Conservation (phyloP, 2,329 filamentous ascomycete genomes). For the Penicillium sp. region DNA sequence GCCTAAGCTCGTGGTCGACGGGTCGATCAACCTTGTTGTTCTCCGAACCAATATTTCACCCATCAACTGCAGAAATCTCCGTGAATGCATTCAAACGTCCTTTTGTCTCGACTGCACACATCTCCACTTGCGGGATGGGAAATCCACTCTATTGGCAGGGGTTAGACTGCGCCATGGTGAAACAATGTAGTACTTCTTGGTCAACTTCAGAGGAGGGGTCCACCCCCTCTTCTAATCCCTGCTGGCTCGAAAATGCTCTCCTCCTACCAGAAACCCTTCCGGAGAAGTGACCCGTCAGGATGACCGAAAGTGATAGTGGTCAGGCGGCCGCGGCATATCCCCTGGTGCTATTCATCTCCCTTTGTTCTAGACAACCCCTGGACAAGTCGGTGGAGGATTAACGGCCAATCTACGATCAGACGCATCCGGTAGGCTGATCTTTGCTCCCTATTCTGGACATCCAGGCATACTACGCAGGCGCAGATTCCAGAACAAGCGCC, state of each 20-base stretch:
- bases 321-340: not conserved
- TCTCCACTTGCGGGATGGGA: slow-evolving; percentile 6
- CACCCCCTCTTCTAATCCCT: slow-evolving; percentile 24
- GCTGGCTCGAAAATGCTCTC: slow-evolving; percentile 8
- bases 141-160: slow-evolving; percentile 23
- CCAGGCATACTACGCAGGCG: slow-evolving; percentile 4
- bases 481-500: slow-evolving; percentile 30
- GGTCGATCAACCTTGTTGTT: slow-evolving; percentile 14
- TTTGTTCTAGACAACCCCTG: slow-evolving; percentile 4
- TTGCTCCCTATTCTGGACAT: not conserved
- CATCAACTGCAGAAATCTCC: not conserved
- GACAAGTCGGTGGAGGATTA: not conserved
- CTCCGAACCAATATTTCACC: slow-evolving; percentile 6
- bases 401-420: slow-evolving; percentile 5
- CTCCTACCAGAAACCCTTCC: slow-evolving; percentile 2
- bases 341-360: not conserved
- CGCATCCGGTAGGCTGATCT: not conserved
- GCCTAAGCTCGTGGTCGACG: slow-evolving; percentile 9
- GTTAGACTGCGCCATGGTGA: slow-evolving; percentile 19
- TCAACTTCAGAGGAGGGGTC: slow-evolving; percentile 1
- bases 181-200: slow-evolving; percentile 8
- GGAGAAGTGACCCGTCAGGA: not conserved
- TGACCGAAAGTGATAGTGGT: not conserved
- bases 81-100: not conserved
- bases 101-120: not conserved